Evolutionary conservation across 2,329 filamentous ascomycete species (phyloP), one percentile per base, ranked within the genome.

Genomic region (Didymella keratinophila): DNA sequence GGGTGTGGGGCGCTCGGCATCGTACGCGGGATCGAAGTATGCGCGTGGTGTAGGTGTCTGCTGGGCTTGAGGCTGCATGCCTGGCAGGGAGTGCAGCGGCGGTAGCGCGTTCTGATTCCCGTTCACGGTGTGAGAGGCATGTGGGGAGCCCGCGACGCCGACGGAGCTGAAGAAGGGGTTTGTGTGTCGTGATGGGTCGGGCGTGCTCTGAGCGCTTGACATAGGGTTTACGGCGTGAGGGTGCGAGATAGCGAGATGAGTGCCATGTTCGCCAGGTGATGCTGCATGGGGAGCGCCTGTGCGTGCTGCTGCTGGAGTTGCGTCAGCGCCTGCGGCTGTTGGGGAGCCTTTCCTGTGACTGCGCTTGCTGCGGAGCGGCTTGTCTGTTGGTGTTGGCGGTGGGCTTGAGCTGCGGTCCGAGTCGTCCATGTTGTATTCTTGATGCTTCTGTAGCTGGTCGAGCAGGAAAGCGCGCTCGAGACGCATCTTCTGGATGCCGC

Each of bases 401-500:
- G 90, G 89, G 71, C 89, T 92, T 7, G 89, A 89, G 73, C 89
- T 92, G 69, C 89, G 88, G 68, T 93, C 90, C 10, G 89, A 92
- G 74, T 93, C 79, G 57, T 82, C 80, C 32, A 78, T 70, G 58
- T 80, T 81, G 65, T 76, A 74, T 32, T 81, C 79, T 78, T 82
- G 81, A 44, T 79, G 72, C 60, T 79, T 80, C 42, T 78, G 74
- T 25, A 83, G 73, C 59, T 81, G 78, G 53, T 83, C 81, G 23
- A 83, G 77, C 18, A 83, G 76, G 64, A 83, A 82, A 25, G 91
- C 90, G 62, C 92, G 86, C 80, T 96, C 91, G 23, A 98, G 85
- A 48, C 95, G 89, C 83, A 96, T 87, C 80, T 98, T 97, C 76
- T 96, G 90, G 67, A 97, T 89, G 71, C 92, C 90, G 64, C 93